A percentile compares a stretch with the other conserved stretches of the same genome.
Evolutionary conservation across 495 filamentous ascomycete genomes (phyloP).

Genomic region (Evansstolkia leycettana): DNA sequence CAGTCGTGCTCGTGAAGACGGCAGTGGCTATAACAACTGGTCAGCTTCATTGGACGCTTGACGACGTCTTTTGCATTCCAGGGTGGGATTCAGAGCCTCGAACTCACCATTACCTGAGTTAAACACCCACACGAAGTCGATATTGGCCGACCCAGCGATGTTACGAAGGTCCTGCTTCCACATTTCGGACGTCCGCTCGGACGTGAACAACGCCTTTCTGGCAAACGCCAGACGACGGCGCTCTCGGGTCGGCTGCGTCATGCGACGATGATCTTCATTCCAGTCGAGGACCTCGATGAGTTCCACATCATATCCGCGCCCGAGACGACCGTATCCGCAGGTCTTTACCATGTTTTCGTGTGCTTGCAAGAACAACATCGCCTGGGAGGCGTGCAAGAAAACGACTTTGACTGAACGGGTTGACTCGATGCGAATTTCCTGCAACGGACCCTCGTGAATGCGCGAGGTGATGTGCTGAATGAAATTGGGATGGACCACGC

Average conservation of each 20-base stretch:
- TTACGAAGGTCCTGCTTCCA: conserved; percentile 20
- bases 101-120: conserved; percentile 26
- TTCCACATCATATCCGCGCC: conserved; percentile 13
- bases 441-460: conserved; percentile 22
- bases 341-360: conserved; percentile 13
- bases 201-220: conserved; percentile 18
- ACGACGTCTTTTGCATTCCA: background rate
- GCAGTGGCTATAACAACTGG: conserved; percentile 14
- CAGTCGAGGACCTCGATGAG: conserved; percentile 16
- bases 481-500: conserved; percentile 4
- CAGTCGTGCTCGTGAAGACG: conserved; percentile 20
- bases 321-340: conserved; percentile 16
- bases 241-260: conserved; percentile 23
- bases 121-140: conserved; percentile 22
- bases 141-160: conserved; percentile 17
- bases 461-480: conserved; percentile 14
- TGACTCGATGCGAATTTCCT: conserved; percentile 15
- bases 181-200: conserved; percentile 12
- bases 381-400: conserved; percentile 19
- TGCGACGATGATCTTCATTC: conserved; percentile 19
- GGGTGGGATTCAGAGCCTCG: background rate
- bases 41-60: conserved; percentile 2
- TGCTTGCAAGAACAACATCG: conserved; percentile 16
- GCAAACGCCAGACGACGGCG: conserved; percentile 26
- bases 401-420: conserved; percentile 10